Base-by-base conservation (phyloP, 2,329 filamentous ascomycete species). In the Trichophyton mentagrophytes region DNA sequence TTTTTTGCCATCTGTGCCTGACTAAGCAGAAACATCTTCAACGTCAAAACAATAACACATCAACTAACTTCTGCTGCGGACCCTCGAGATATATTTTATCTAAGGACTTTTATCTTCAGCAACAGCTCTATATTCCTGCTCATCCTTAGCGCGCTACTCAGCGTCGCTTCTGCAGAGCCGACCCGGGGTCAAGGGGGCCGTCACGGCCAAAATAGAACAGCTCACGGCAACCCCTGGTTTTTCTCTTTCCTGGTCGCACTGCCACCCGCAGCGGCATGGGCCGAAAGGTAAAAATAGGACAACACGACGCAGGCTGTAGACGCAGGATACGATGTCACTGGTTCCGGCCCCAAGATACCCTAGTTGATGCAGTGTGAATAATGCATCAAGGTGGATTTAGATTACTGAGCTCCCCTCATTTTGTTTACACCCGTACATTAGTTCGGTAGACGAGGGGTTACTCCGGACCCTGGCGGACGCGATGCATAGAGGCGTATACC, bases 251-350 rank as follows among this genome's bases (percentile, higher is more conserved):
- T 51, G 46, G 46, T 55, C 51, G 51, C 51, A 55, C 51, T 55
- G 51, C 51, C 51, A 55, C 51, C 51, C 51, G 30, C 30, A n/a
- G 27, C 51, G 51, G 51, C 51, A 55, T 55, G 51, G 51, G 51
- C 51, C 51, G 51, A 36, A 55, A 55, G 46, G 51, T 55, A 55
- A 55, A 55, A 55, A 55, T 55, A 55, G 51, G 30, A 27, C 27
- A 27, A 33, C 7, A 7, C 2, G 4, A 55, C 33, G 51, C 51
- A 55, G 25, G 51, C n/a, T 27, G 9, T 36, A 55, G 51, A 55
- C 51, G 51, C 51, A 55, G 30, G 27, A 8, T n/a, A 17, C 51
- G 51, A 27, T 55, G 27, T 55, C 27, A 55, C 27, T 55, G 51
- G 51, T 15, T 15, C 3, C 22, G 8, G n/a, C 13, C 8, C 51